A percentile compares a stretch with the other conserved stretches of the same genome.
These are phyloP conservation scores for Penicillium sp. DNA, from an alignment of 2,329 filamentous ascomycete species.

Conservation along the genomic window DNA sequence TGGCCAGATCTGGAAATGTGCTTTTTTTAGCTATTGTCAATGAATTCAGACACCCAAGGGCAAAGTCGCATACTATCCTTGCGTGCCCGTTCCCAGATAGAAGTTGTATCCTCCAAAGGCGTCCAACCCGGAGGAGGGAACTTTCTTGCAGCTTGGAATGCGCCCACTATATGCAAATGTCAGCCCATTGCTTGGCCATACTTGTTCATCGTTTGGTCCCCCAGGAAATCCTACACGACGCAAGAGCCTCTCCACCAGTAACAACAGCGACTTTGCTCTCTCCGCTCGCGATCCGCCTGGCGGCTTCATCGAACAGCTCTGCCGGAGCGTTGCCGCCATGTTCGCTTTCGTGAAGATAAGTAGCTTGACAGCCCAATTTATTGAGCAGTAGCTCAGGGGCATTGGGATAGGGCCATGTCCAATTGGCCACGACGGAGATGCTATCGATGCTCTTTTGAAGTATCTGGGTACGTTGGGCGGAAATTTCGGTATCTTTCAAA, in stretches of 20 bases:
- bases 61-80: background rate
- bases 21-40: background rate
- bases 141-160: slow-evolving; percentile 54
- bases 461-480: slow-evolving; percentile 25
- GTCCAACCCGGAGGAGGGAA: slow-evolving; percentile 65
- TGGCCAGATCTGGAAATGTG: slow-evolving; percentile 51
- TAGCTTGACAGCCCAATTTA: slow-evolving; percentile 51
- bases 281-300: slow-evolving; percentile 56
- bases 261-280: slow-evolving; percentile 60
- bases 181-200: background rate
- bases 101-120: slow-evolving; percentile 13
- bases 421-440: slow-evolving; percentile 61
- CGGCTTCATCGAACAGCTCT: slow-evolving; percentile 64
- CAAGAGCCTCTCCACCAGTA: slow-evolving; percentile 66
- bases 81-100: background rate
- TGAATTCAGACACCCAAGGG: background rate
- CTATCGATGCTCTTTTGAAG: slow-evolving; percentile 57
- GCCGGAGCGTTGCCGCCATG: slow-evolving; percentile 67
- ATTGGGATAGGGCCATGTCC: slow-evolving; percentile 47
- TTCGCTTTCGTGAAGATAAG: slow-evolving; percentile 54
- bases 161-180: slow-evolving; percentile 45
- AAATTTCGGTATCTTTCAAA: slow-evolving; percentile 51
- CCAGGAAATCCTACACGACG: slow-evolving; percentile 46
- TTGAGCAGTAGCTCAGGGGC: slow-evolving; percentile 57
- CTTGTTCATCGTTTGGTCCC: no score